Base-by-base conservation (phyloP, 2,329 filamentous ascomycete genomes). In the Fusarium compactum region DNA sequence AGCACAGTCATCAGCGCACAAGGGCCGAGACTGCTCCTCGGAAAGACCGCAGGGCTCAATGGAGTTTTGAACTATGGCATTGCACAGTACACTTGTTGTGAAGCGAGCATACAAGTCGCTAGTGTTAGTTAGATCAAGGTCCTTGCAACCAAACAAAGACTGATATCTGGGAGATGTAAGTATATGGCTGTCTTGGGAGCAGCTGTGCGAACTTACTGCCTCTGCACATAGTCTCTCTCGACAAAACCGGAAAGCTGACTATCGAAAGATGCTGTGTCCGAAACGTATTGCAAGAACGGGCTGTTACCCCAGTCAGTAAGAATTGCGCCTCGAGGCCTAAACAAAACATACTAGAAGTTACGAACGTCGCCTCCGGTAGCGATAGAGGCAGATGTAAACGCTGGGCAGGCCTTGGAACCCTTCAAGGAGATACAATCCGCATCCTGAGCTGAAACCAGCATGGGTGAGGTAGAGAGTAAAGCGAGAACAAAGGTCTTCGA, bases 21-120 rank as follows among this genome's bases (percentile, higher is more conserved):
- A 84, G 3, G 96, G 94, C 62, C 85, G 85, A 8, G 92, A 89
- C 44, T 90, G 83, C 30, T 85, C 81, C n/a, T 85, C 80, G 1
- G 90, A 87, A 47, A 97, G 82, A 22, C 83, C 81, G 81, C 96
- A 99, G 27, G 86, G 78, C 14, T 82, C 78, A 74, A 91, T 89
- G 8, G 96, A 98, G 78, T 94, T 95, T 81, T 99, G 96, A 53
- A 99, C 89, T 77, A 99, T 92, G 71, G 93, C 88, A 84, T 97
- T 98, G 86, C 96, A 99, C 70, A 99, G 87, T 69, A 97, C 91
- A 66, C 92, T 96, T 48, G 90, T 96, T 8, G 95, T 97, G 82
- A 95, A 99, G 74, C 96, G 91, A 51, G 96, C 95, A 81, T 99
- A 99, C 76, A 95, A 88, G 76, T 92, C 87, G 72, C 89, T 91